Base-by-base conservation (phyloP, 805 yeast genomes). In the Yarrowia phangngaensis region DNA sequence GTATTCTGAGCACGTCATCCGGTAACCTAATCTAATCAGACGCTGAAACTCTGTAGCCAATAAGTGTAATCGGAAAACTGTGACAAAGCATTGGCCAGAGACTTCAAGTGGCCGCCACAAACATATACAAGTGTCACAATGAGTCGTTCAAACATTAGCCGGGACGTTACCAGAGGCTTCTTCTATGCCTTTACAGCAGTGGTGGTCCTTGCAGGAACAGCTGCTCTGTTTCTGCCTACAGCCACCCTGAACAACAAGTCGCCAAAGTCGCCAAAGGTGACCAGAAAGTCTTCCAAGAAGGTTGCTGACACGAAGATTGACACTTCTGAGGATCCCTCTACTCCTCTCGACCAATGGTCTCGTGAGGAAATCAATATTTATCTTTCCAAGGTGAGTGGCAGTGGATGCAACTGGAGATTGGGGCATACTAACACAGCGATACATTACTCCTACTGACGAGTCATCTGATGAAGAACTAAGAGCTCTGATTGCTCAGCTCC, bases 321-420 rank as follows among this genome's bases (percentile, higher is more conserved):
- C 13, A 41, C 48, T n/a, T 41, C 48, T 11, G 28, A 20, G 11
- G 48, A 41, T n/a, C 48, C 48, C 48, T 20, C 20, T 34, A n/a
- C 20, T 6, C 48, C 48, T 6, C 22, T 41, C n/a, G 48, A 41
- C 28, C 28, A 41, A 27, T 41, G 48, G 48, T 12, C 28, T 2
- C 19, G 48, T 29, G 35, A n/a, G 20, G 48, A 41, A 15, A 41
- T 41, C n/a, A 30, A 41, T 13, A 22, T 29, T 16, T 41, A 15
- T 22, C 35, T 41, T 9, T 26, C 13, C 48, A 41, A 41, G 48
- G 48, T 41, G 48, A 41, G 48, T 41, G n/a, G n/a, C n/a, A n/a
- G n/a, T n/a, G n/a, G n/a, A n/a, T n/a, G n/a, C n/a, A n/a, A n/a
- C n/a, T n/a, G n/a, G n/a, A n/a, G n/a, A n/a, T n/a, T n/a, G n/a